Evolutionary conservation across 2,329 filamentous ascomycete species (phyloP).

Genomic region (Blastomyces gilchristii): DNA sequence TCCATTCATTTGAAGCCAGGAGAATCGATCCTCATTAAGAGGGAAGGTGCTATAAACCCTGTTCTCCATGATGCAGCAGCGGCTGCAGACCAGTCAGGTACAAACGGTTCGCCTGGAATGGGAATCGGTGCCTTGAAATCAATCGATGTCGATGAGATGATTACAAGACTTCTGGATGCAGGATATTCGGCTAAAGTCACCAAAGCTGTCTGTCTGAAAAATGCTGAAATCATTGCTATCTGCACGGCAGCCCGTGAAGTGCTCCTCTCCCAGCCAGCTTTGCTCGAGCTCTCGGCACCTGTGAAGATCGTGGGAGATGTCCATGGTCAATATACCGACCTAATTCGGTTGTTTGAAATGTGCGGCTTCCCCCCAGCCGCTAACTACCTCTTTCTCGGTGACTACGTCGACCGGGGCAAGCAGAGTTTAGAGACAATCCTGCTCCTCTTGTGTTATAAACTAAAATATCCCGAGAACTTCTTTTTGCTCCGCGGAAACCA

Average conservation of each 20-base stretch:
- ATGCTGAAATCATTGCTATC: constrained; percentile 91
- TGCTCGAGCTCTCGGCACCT: constrained; percentile 83
- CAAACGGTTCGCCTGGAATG: constrained; percentile 49
- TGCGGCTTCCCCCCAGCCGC: constrained; percentile 86
- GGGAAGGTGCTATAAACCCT: constrained; percentile 59
- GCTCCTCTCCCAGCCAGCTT: constrained; percentile 80
- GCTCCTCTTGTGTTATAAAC: constrained; percentile 86
- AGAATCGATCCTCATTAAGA: constrained; percentile 81
- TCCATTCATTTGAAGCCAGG: constrained; percentile 59
- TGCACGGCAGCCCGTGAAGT: constrained; percentile 82
- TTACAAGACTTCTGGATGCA: constrained; percentile 84
- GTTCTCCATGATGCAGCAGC: constrained; percentile 42
- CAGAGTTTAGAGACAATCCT: constrained; percentile 92
- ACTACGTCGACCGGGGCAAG: constrained; percentile 95
- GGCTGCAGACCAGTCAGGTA: constrained; percentile 26
- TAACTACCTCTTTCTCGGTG: constrained; percentile 89
- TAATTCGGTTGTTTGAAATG: constrained; percentile 97
- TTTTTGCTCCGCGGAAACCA: constrained; percentile 91
- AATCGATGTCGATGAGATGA: constrained; percentile 93
- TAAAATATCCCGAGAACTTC: constrained; percentile 96
- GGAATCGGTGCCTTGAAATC: constrained; percentile 86
- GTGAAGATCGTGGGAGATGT: constrained; percentile 98
- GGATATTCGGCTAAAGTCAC: constrained; percentile 95
- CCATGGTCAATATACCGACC: constrained; percentile 90
- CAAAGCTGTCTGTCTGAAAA: constrained; percentile 93